Conservation (phyloP, 2,329 filamentous ascomycete species). For the Colletotrichum sansevieriae region DNA sequence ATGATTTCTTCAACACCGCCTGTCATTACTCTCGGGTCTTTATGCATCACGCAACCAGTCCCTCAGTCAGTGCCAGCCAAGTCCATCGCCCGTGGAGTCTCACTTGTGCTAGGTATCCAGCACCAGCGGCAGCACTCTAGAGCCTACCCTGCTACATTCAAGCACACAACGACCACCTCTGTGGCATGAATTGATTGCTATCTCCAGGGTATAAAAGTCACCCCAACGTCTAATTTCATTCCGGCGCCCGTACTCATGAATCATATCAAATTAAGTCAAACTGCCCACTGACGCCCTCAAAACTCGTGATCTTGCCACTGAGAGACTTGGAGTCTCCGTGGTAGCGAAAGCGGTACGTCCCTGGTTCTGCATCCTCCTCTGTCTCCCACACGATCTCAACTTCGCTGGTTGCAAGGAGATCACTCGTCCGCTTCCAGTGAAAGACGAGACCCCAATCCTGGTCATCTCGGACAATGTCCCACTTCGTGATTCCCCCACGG, state of each 20-base stretch:
- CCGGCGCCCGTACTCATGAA: neutral
- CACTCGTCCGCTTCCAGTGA: slow-evolving; percentile 81
- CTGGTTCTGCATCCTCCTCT: slow-evolving; percentile 68
- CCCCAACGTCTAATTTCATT: neutral
- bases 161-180: neutral
- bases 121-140: too few relatives aligned
- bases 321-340: slow-evolving; percentile 83
- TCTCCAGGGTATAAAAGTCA: slow-evolving; percentile 6
- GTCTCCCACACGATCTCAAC: slow-evolving; percentile 85
- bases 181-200: too few relatives aligned
- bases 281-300: slow-evolving; percentile 74
- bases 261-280: slow-evolving; percentile 53
- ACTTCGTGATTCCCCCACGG: slow-evolving; percentile 53
- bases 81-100: too few relatives aligned
- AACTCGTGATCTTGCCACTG: slow-evolving; percentile 72
- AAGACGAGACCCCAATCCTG: slow-evolving; percentile 86
- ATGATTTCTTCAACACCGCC: too few relatives aligned
- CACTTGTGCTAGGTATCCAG: too few relatives aligned
- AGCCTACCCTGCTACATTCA: neutral
- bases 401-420: slow-evolving; percentile 78
- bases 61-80: too few relatives aligned
- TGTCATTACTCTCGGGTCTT: too few relatives aligned
- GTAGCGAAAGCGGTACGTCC: slow-evolving; percentile 82
- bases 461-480: slow-evolving; percentile 80
- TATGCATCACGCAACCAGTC: too few relatives aligned